Evolutionary conservation across 73 alveolate genomes (phyloP).

Genomic region (Diophrys appendiculata): DNA sequence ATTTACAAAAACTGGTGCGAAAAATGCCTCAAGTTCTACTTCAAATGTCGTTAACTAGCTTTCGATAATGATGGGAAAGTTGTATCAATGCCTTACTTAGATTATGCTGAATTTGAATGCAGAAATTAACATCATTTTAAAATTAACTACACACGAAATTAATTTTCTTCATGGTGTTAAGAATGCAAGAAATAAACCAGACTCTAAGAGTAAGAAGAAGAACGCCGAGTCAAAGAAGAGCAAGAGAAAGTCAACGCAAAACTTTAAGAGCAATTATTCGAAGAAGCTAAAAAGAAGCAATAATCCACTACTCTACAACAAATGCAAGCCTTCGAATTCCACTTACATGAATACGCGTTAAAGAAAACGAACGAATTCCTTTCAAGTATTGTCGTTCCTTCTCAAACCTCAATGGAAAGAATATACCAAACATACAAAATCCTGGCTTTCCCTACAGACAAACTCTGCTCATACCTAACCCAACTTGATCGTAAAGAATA

Average conservation of each 20-base stretch:
- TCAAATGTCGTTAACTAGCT: conserved; percentile 54
- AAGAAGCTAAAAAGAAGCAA: neutral
- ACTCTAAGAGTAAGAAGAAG: neutral
- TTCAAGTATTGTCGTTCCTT: no score
- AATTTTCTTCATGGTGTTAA: conserved; percentile 1
- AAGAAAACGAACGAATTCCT: neutral
- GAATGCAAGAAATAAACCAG: neutral
- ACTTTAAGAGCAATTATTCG: conserved; percentile 1
- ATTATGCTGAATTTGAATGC: conserved; percentile 12
- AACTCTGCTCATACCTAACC: neutral
- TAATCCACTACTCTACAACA: neutral
- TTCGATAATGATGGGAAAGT: conserved; percentile 22
- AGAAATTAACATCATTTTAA: neutral
- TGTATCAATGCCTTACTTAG: neutral
- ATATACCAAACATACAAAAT: neutral
- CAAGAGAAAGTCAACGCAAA: neutral
- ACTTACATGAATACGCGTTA: neutral
- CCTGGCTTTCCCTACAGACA: neutral
- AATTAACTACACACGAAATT: conserved; percentile 3
- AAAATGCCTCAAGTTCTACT: conserved; percentile 58
- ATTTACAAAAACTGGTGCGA: conserved; percentile 56
- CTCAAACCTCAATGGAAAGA: neutral
- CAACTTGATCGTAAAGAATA: neutral
- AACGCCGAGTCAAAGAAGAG: neutral
- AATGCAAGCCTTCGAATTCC: neutral